Conservation (phyloP, 148 eudicot genomes). For the Camellia japonica region DNA sequence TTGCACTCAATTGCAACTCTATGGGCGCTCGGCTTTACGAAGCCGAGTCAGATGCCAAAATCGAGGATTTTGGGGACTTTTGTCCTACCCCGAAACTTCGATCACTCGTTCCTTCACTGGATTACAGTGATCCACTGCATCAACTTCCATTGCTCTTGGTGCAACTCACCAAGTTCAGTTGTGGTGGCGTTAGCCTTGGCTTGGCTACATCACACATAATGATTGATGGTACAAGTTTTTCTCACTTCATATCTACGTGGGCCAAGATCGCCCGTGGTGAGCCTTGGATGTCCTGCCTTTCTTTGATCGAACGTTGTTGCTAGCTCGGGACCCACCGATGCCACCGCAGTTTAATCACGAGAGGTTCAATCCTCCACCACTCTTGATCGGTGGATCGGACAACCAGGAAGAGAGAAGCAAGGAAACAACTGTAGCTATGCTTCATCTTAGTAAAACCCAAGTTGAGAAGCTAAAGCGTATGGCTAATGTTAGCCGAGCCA, state of each 20-base stretch:
- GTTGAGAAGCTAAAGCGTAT: slow-evolving; percentile 26
- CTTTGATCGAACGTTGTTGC: too few relatives aligned
- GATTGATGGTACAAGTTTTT: too few relatives aligned
- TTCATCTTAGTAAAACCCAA: slow-evolving; percentile 23
- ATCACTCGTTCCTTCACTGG: slow-evolving; percentile 22
- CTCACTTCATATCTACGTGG: too few relatives aligned
- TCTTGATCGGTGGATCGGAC: neutral
- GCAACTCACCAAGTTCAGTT: slow-evolving; percentile 7
- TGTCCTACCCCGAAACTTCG: slow-evolving; percentile 6
- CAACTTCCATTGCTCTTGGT: slow-evolving; percentile 17
- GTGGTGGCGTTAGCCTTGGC: too few relatives aligned
- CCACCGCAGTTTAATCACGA: neutral
- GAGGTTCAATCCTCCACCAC: slow-evolving; percentile 16
- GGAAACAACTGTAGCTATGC: slow-evolving; percentile 23
- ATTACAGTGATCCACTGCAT: neutral
- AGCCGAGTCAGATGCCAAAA: too few relatives aligned
- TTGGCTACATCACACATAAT: too few relatives aligned
- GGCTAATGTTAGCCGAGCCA: too few relatives aligned
- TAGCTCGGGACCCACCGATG: neutral
- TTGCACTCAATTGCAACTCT: too few relatives aligned
- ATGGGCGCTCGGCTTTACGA: too few relatives aligned
- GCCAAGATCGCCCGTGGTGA: too few relatives aligned
- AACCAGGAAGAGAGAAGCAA: slow-evolving; percentile 18
- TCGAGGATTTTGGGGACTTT: slow-evolving; percentile 23
- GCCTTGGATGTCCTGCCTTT: too few relatives aligned